These are phyloP conservation scores for Discostella stelligeroides DNA, from an alignment of 108 stramenopile genomes.

Conservation along the genomic window DNA sequence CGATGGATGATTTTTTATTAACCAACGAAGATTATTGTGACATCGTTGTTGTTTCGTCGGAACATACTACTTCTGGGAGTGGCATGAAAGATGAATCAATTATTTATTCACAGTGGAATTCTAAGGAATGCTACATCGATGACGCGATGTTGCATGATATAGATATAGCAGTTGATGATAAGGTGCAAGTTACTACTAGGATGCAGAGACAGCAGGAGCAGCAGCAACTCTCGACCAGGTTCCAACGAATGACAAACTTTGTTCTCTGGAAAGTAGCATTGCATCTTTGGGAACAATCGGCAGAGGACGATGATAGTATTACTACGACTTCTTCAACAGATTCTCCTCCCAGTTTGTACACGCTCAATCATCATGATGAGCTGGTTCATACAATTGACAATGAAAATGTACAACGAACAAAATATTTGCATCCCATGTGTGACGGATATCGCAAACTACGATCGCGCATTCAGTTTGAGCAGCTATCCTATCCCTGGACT, in stretches of 20 bases:
- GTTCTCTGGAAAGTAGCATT: neutral
- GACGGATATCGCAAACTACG: constrained; percentile 27
- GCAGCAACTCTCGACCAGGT: neutral
- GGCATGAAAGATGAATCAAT: neutral
- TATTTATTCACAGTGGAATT: no score
- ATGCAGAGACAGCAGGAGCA: neutral
- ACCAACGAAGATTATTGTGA: constrained; percentile 18
- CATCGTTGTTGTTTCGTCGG: neutral
- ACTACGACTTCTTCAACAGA: neutral
- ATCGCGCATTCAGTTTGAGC: constrained; percentile 5
- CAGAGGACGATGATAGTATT: neutral
- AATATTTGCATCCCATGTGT: constrained; percentile 35
- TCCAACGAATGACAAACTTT: neutral
- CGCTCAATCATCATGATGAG: no score
- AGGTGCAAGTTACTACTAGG: no score
- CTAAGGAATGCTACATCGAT: no score
- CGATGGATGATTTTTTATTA: constrained; percentile 17
- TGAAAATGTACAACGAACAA: neutral
- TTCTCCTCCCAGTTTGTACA: neutral
- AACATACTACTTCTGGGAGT: neutral
- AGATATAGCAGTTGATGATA: no score
- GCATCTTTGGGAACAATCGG: constrained; percentile 1
- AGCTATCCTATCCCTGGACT: constrained; percentile 35
- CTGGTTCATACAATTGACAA: neutral
- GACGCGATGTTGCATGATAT: no score